Base-by-base conservation (phyloP, 75 land plant genomes). In the Azolla pinnata region DNA sequence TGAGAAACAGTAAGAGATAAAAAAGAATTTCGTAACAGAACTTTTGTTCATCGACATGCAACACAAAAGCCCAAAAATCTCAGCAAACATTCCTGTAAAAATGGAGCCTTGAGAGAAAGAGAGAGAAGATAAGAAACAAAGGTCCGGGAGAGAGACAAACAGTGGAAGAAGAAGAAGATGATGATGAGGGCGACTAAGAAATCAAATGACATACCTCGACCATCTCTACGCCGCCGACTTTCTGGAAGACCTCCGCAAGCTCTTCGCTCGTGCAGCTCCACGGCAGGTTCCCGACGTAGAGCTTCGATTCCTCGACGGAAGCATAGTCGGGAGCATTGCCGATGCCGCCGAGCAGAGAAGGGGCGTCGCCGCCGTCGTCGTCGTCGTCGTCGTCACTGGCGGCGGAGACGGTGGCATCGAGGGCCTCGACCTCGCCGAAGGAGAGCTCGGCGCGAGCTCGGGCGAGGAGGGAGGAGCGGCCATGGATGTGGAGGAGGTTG, bases 181-280 rank as follows among this genome's bases (percentile, higher is more conserved):
- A n/a, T n/a, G n/a, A n/a, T n/a, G n/a, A n/a, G n/a, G n/a, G n/a
- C n/a, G n/a, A n/a, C n/a, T n/a, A n/a, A n/a, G n/a, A n/a, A n/a
- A n/a, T n/a, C n/a, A n/a, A n/a, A n/a, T n/a, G n/a, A n/a, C n/a
- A 38, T 72, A 85, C 89, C 87, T 90, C 96, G 53, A 90, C 73
- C 28, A 85, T 56, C 50, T 92, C 97, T 8, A 88, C 84, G 31
- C 52, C 71, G 0, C 75, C 97, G 55, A 68, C 63, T 8, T 81
- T 65, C 57, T 83, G 83, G 48, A 88, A 66, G 19, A 85, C 62
- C 26, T 75, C 86, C 24, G 97, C 89, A 61, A 88, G 58, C 64
- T 76, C 78, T 28, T 85, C 70, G 59, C 95, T 92, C 44, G 88
- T 86, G 46, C 72, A 78, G 44, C 47, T 68, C 51, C 81, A 92